Base-by-base conservation (phyloP, 768 basidiomycete species). In the Lentinus tigrinus region DNA sequence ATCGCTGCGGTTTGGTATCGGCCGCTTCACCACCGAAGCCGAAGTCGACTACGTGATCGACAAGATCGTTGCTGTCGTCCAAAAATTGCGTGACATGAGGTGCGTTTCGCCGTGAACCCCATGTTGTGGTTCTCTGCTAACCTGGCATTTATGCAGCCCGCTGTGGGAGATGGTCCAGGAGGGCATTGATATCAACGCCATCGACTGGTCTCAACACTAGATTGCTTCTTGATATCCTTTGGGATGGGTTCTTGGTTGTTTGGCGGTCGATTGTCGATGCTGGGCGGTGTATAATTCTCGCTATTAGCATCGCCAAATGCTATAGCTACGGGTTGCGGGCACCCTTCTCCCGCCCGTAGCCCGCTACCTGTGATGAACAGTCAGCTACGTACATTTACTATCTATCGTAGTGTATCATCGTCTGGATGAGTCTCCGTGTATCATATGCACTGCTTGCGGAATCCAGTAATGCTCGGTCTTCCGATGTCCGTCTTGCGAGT, bases 151-250 rank as follows among this genome's bases (percentile, higher is more conserved):
- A 26, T 50, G 1, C 61, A 93, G 93, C 69, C 97, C 97, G 34
- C 75, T 99, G 53, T 99, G 96, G 96, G 97, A 99, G 77, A 98
- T 99, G 95, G 95, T 98, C 16, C 94, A 97, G 75, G 97, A 98
- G 71, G 96, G 96, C 42, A 95, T 98, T 58, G 97, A 99, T 72
- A 84, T 98, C 65, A 94, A 87, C 69, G 81, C 89, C 17, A 99
- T 98, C 70, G 84, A 98, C 74, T 98, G 95, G 95, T 89, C 91
- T 46, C 91, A 84, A 70, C 79, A 81, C 63, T 82, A 72, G 26
- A 23, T 21, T 38, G n/a, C 43, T 19, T 14, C 75, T 39, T 36
- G 17, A 21, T 27, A 14, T 31, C 52, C 11, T 14, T 36, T 44
- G 27, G 17, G 6, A 49, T 19, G 23, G 38, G 28, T 43, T 46